A percentile compares a stretch with the other conserved stretches of the same genome.
Conservation (phyloP, 192 early-diverging fungal species). For the Backusella tuberculispora region DNA sequence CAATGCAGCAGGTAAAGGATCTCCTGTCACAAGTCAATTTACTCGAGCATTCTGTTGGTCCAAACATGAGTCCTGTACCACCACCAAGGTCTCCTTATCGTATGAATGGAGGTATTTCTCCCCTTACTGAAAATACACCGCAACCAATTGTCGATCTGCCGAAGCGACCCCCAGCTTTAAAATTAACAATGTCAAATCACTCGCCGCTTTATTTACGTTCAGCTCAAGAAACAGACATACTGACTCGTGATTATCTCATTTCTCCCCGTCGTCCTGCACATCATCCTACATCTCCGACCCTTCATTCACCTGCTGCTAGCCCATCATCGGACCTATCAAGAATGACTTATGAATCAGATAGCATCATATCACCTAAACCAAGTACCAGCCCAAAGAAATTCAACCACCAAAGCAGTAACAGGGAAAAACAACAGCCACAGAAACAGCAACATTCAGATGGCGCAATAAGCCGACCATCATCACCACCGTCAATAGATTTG, state of each 20-base stretch:
- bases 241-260: background rate
- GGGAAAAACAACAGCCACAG: background rate
- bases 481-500: background rate
- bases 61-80: slow-evolving; percentile 24
- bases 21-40: background rate
- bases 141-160: background rate
- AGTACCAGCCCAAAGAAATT: background rate
- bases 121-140: background rate
- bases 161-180: slow-evolving; percentile 17
- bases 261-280: background rate
- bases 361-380: background rate
- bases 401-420: background rate
- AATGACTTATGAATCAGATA: slow-evolving; percentile 4
- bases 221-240: background rate
- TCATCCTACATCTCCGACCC: background rate
- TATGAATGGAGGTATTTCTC: background rate
- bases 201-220: slow-evolving; percentile 15
- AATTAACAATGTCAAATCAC: slow-evolving; percentile 20
- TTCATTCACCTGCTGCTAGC: background rate
- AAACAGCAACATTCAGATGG: background rate
- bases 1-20: background rate
- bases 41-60: background rate
- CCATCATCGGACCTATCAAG: background rate
- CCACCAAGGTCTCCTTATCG: slow-evolving; percentile 41
- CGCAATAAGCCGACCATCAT: background rate